These are phyloP conservation scores for Aspergillus jensenii DNA, from an alignment of 2,329 filamentous ascomycete species.

Conservation along the genomic window DNA sequence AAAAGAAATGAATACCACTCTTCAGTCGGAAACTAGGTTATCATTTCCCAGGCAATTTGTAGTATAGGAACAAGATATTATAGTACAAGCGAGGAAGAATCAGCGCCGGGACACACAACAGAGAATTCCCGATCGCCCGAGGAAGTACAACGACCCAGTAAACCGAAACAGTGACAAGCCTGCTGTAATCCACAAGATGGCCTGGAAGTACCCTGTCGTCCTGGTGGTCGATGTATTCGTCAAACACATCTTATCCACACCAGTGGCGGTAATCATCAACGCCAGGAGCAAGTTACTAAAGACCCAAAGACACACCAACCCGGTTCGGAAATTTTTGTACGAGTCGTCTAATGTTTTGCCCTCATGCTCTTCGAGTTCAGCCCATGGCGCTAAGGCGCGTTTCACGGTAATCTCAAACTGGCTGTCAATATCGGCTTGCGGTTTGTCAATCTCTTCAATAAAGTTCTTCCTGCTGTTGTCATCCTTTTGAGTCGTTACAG, in stretches of 20 bases:
- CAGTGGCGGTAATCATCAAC: constrained; percentile 84
- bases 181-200: constrained; percentile 86
- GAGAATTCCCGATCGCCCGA: constrained; percentile 80
- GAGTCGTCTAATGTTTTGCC: constrained; percentile 85
- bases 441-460: constrained; percentile 93
- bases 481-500: constrained; percentile 74
- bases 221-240: constrained; percentile 65
- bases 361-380: constrained; percentile 73
- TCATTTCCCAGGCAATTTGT: no score
- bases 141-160: constrained; percentile 88
- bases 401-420: constrained; percentile 96
- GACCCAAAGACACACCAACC: constrained; percentile 87
- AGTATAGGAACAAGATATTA: no score
- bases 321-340: constrained; percentile 99
- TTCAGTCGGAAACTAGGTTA: no score
- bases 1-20: no score
- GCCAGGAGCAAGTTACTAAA: constrained; percentile 88
- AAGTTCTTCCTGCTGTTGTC: constrained; percentile 71
- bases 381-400: constrained; percentile 65
- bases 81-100: not conserved
- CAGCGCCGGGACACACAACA: constrained; percentile 81
- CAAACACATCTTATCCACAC: constrained; percentile 72
- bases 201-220: constrained; percentile 89
- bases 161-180: constrained; percentile 82
- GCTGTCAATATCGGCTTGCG: constrained; percentile 96